Conservation (phyloP, 2,329 filamentous ascomycete species). For the Trichoderma brevicompactum region DNA sequence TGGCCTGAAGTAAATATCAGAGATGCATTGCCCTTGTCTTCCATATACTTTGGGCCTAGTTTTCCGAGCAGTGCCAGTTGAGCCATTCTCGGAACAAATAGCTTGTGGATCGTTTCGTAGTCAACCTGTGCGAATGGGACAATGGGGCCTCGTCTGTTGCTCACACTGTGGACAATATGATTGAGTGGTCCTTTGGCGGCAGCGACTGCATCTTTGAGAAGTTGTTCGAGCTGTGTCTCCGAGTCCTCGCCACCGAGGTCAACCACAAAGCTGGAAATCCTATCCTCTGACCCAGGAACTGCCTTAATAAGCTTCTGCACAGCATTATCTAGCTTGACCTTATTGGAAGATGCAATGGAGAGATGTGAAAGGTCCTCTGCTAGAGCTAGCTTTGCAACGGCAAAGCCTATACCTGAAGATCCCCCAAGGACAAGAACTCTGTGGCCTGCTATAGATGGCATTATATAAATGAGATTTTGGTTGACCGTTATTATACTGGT, state of each 20-base stretch:
- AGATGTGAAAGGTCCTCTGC: background rate
- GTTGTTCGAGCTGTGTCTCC: background rate
- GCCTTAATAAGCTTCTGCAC: background rate
- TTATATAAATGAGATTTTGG: background rate
- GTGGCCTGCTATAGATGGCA: background rate
- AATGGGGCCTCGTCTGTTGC: background rate
- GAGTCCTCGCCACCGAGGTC: background rate
- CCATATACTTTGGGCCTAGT: background rate
- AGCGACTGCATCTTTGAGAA: background rate
- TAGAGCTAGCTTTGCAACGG: background rate
- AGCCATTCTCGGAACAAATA: background rate
- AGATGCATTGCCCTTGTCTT: background rate
- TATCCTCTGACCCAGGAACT: background rate
- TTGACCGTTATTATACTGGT: background rate
- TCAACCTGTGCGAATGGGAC: background rate
- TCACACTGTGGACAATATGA: slow-evolving; percentile 1
- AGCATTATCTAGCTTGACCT: background rate
- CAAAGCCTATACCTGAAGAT: background rate
- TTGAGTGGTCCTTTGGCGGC: background rate
- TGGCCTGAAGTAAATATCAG: background rate
- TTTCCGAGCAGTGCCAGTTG: slow-evolving; percentile 3
- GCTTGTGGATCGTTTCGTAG: background rate
- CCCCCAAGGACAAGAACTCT: slow-evolving; percentile 1
- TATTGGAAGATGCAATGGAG: background rate
- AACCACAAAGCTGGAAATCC: background rate